Percentiles rank a stretch among this genome's conserved stretches.
These are phyloP conservation scores for Styphnolobium japonicum DNA, from an alignment of 306 rosid species.

Conservation along the genomic window DNA sequence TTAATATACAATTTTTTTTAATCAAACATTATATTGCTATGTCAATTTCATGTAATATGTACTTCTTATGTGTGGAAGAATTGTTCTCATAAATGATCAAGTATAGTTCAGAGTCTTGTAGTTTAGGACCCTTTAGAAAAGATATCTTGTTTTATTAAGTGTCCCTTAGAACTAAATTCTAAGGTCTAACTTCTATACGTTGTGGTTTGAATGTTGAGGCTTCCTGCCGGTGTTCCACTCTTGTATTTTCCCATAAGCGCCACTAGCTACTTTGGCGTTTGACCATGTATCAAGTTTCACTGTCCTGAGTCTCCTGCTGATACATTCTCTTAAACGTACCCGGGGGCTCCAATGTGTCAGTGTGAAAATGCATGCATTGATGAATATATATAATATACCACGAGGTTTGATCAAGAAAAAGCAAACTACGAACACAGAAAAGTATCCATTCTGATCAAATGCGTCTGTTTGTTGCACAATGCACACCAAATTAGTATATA, in stretches of 20 bases:
- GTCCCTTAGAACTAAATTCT: not conserved
- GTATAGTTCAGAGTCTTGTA: too few relatives aligned
- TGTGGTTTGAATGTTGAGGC: not conserved
- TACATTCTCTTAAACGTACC: not conserved
- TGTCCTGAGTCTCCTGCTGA: too few relatives aligned
- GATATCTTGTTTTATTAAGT: too few relatives aligned
- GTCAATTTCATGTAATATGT: too few relatives aligned
- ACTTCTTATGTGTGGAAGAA: too few relatives aligned
- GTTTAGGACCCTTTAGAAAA: too few relatives aligned
- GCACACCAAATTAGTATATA: constrained; percentile 5
- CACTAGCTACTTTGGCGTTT: not conserved
- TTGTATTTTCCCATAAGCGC: not conserved
- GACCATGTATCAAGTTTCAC: constrained; percentile 1
- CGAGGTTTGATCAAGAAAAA: not conserved
- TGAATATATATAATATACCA: not conserved
- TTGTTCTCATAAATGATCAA: too few relatives aligned
- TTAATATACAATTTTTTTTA: too few relatives aligned
- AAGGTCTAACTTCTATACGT: not conserved
- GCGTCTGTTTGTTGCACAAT: not conserved
- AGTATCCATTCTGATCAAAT: not conserved
- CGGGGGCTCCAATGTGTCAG: not conserved
- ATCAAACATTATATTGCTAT: too few relatives aligned
- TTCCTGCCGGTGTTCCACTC: not conserved
- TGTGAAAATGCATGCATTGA: constrained; percentile 3
- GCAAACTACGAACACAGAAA: not conserved